A percentile compares a stretch with the other conserved stretches of the same genome.
Conservation (phyloP, 768 basidiomycete species). For the Xerocomus brunneocitrinus region DNA sequence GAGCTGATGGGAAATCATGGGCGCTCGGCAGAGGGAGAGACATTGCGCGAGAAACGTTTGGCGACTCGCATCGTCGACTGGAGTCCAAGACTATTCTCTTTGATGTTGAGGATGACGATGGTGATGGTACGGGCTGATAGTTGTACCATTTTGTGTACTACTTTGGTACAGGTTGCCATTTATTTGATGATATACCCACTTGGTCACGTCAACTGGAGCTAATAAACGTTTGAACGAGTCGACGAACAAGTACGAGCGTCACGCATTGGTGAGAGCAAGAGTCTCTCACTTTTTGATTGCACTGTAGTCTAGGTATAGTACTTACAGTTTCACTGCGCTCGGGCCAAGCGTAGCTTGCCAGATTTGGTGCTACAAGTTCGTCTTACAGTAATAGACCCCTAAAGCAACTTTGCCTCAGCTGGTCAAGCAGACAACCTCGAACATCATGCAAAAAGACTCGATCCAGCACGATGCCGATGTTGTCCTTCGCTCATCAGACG, state of each 20-base stretch:
- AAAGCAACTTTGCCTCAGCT: not conserved
- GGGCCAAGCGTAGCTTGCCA: too few species aligned
- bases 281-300: too few species aligned
- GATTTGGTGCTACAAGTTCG: not conserved
- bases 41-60: slow-evolving; percentile 44
- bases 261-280: too few species aligned
- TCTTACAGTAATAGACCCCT: not conserved
- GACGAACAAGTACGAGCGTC: too few species aligned
- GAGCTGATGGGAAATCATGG: slow-evolving; percentile 43
- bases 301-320: too few species aligned
- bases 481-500: slow-evolving; percentile 14
- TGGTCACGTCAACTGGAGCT: too few species aligned
- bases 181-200: too few species aligned
- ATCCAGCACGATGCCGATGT: slow-evolving; percentile 8
- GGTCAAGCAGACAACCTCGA: not conserved
- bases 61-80: slow-evolving; percentile 10
- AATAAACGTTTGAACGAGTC: too few species aligned
- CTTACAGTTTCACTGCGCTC: too few species aligned
- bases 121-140: slow-evolving; percentile 2
- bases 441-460: slow-evolving; percentile 8
- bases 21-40: slow-evolving; percentile 48
- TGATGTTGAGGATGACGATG: slow-evolving; percentile 15
- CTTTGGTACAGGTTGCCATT: not conserved
- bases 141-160: not conserved
- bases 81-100: slow-evolving; percentile 5